phyloP scores from a whole-genome alignment of 257 asterid species.

The Ilex aquifolium region DNA sequence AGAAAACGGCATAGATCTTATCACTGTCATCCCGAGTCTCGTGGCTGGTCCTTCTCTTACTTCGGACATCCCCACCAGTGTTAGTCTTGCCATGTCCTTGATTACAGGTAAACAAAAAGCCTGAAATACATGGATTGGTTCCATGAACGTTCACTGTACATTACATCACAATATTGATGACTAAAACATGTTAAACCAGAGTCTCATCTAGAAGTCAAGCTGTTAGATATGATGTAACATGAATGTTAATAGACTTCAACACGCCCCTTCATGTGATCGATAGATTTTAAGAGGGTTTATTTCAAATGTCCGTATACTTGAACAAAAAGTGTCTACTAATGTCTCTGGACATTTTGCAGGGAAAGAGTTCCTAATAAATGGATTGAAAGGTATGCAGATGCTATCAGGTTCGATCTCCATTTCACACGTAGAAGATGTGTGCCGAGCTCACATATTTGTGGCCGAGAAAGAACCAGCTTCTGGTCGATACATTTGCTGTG shows the following conservation, averaged over 20 bases:
- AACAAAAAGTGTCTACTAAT: too few relatives aligned
- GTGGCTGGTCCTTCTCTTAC: constrained; percentile 22
- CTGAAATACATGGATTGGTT: too few relatives aligned
- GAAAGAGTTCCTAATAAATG: constrained; percentile 15
- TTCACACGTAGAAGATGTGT: constrained; percentile 22
- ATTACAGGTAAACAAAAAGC: constrained; percentile 10
- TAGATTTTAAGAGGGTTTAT: too few relatives aligned
- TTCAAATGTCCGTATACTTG: too few relatives aligned
- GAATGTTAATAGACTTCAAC: too few relatives aligned
- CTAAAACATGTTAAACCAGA: too few relatives aligned
- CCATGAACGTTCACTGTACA: too few relatives aligned
- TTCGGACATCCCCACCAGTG: constrained; percentile 17
- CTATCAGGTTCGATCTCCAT: constrained; percentile 21
- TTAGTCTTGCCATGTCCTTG: constrained; percentile 20
- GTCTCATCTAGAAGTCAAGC: too few relatives aligned
- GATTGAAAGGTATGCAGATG: constrained; percentile 24
- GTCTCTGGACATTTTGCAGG: constrained; percentile 4
- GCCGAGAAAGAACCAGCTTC: constrained; percentile 27
- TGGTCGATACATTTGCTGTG: constrained; percentile 20
- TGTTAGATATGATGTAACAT: too few relatives aligned
- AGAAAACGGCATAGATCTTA: constrained; percentile 17
- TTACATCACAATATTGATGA: too few relatives aligned
- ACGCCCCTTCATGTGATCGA: too few relatives aligned
- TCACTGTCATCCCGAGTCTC: constrained; percentile 21
- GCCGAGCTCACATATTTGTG: constrained; percentile 22